Conservation (phyloP, 1,139 yeast species). For the Arxiozyma slooffiae region DNA sequence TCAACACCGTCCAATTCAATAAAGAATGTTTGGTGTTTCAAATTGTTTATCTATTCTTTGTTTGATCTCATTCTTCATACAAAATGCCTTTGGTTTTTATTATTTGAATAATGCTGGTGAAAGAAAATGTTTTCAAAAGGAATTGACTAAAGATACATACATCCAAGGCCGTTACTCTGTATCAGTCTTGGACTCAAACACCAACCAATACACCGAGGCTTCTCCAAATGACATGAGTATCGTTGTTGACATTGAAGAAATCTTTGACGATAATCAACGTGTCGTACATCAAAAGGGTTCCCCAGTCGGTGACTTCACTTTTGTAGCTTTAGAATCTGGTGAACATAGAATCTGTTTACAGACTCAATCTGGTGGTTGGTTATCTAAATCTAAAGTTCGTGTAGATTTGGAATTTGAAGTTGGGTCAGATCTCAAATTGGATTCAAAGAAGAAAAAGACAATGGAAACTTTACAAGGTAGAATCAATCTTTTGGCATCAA, state of each 20-base stretch:
- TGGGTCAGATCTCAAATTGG: slow-evolving; percentile 44
- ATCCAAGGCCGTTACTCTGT: slow-evolving; percentile 53
- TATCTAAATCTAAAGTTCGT: slow-evolving; percentile 40
- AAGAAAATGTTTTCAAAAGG: slow-evolving; percentile 58
- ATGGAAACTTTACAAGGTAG: slow-evolving; percentile 44
- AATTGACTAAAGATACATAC: slow-evolving; percentile 48
- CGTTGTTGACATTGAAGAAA: slow-evolving; percentile 48
- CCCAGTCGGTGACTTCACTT: slow-evolving; percentile 55
- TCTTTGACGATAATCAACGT: slow-evolving; percentile 57
- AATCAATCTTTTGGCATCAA: slow-evolving; percentile 44
- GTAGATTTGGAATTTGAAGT: slow-evolving; percentile 40
- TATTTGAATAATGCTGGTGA: slow-evolving; percentile 51
- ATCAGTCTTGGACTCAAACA: slow-evolving; percentile 42
- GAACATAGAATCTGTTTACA: slow-evolving; percentile 65
- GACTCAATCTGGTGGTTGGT: slow-evolving; percentile 55
- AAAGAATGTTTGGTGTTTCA: slow-evolving; percentile 6
- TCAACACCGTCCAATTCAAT: no score
- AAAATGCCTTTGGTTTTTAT: slow-evolving; percentile 30
- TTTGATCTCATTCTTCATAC: slow-evolving; percentile 7
- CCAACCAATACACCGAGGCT: slow-evolving; percentile 33
- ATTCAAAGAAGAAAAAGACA: slow-evolving; percentile 41
- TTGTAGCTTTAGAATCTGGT: slow-evolving; percentile 60
- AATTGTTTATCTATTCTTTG: slow-evolving; percentile 12
- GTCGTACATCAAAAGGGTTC: slow-evolving; percentile 56
- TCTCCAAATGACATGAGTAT: slow-evolving; percentile 38